A percentile compares a stretch with the other conserved stretches of the same genome.
phyloP scores from a whole-genome alignment of 2,329 filamentous ascomycete species.

The Cercospora janseana region DNA sequence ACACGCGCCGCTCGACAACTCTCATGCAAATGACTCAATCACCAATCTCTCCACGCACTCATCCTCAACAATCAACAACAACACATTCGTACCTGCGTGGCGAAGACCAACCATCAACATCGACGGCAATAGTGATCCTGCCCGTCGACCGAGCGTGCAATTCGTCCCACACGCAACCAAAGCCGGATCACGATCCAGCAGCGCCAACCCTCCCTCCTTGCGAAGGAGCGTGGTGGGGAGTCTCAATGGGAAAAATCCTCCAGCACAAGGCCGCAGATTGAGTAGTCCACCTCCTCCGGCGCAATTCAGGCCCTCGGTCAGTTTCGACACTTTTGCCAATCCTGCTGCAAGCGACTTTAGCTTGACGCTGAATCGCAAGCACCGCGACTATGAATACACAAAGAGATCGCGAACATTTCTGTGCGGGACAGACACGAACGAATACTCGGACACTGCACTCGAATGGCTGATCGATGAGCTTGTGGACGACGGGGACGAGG shows the following conservation, averaged over 20 bases:
- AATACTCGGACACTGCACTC: conserved; percentile 87
- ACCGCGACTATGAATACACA: conserved; percentile 78
- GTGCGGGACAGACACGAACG: conserved; percentile 85
- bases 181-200: conserved; percentile 33
- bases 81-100: conserved; percentile 35
- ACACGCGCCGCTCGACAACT: conserved; percentile 24
- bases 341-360: conserved; percentile 68
- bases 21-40: background rate
- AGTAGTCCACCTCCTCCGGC: conserved; percentile 38
- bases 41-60: conserved; percentile 14
- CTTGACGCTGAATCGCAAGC: conserved; percentile 79
- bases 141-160: conserved; percentile 38
- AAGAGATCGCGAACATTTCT: conserved; percentile 84
- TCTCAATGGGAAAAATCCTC: conserved; percentile 15
- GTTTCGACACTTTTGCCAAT: conserved; percentile 71
- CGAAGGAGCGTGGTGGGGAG: conserved; percentile 18
- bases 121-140: conserved; percentile 22
- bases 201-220: conserved; percentile 30
- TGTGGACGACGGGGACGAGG: conserved; percentile 89
- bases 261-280: conserved; percentile 25
- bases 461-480: conserved; percentile 91
- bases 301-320: conserved; percentile 65
- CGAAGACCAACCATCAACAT: conserved; percentile 33
- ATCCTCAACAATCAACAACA: conserved; percentile 10
- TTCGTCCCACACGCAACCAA: conserved; percentile 36